Percentiles rank a stretch among this genome's conserved stretches.
Evolutionary conservation across 345 rosid species (phyloP).

Genomic region (Cochlearia excelsa): DNA sequence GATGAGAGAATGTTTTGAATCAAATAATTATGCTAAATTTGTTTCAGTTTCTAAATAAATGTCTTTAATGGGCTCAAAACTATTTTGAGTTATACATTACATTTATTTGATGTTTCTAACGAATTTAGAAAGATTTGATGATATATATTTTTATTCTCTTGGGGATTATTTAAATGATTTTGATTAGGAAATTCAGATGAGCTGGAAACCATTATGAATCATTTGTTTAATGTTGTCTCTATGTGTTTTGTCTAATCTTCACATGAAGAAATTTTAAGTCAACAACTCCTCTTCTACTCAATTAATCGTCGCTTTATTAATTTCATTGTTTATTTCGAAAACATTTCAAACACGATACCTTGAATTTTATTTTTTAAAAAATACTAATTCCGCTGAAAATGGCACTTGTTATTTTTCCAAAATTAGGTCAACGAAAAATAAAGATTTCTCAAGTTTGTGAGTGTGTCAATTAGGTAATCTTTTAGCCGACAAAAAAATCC

Average conservation of each 20-base stretch:
- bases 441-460: conserved; percentile 25
- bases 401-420: not conserved
- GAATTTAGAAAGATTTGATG: no score
- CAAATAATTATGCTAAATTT: no score
- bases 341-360: conserved; percentile 32
- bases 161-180: no score
- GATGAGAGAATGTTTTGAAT: no score
- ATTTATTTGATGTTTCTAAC: no score
- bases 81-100: no score
- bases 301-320: conserved; percentile 13
- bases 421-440: conserved; percentile 30
- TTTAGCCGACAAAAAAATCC: conserved; percentile 28
- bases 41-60: no score
- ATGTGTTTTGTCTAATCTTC: conserved; percentile 28
- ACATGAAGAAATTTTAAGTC: conserved; percentile 27
- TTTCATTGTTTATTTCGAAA: conserved; percentile 2
- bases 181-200: conserved; percentile 2
- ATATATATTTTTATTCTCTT: no score
- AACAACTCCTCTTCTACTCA: conserved; percentile 35
- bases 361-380: not conserved
- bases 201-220: conserved; percentile 12
- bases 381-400: not conserved
- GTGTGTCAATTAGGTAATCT: conserved; percentile 28
- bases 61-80: no score
- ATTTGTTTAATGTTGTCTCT: conserved; percentile 17